A percentile compares a stretch with the other conserved stretches of the same genome.
Evolutionary conservation across 2,329 filamentous ascomycete species (phyloP).

Genomic region (Geoglossum cookeanum): DNA sequence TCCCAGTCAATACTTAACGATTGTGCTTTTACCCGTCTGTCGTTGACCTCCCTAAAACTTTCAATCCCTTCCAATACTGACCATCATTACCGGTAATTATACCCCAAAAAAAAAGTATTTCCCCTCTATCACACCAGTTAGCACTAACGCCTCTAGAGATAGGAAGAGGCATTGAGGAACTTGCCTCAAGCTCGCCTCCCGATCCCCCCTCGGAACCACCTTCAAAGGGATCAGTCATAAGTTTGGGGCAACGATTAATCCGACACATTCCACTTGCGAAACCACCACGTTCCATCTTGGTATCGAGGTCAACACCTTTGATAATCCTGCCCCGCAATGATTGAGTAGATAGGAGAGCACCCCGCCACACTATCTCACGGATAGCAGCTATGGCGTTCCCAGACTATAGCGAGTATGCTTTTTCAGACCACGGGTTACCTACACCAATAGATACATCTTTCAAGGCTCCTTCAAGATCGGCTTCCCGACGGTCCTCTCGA

Average conservation of each 20-base stretch:
- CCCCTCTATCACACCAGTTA: background rate
- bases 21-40: background rate
- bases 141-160: background rate
- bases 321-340: background rate
- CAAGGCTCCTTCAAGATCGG: conserved; percentile 1
- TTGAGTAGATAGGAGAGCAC: background rate
- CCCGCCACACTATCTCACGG: background rate
- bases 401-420: conserved; percentile 2
- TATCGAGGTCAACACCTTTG: background rate
- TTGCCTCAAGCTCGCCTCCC: background rate
- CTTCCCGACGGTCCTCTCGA: conserved; percentile 3
- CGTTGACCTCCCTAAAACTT: background rate
- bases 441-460: conserved; percentile 4
- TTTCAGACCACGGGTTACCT: conserved; percentile 1
- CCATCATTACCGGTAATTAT: background rate
- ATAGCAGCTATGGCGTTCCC: background rate
- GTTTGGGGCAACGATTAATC: background rate
- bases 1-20: background rate
- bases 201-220: background rate
- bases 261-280: background rate
- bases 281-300: background rate
- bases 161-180: background rate
- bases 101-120: background rate
- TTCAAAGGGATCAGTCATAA: background rate
- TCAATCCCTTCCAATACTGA: background rate